Conservation (phyloP, 441 rosid genomes). For the Pelargonium fulgidum region DNA sequence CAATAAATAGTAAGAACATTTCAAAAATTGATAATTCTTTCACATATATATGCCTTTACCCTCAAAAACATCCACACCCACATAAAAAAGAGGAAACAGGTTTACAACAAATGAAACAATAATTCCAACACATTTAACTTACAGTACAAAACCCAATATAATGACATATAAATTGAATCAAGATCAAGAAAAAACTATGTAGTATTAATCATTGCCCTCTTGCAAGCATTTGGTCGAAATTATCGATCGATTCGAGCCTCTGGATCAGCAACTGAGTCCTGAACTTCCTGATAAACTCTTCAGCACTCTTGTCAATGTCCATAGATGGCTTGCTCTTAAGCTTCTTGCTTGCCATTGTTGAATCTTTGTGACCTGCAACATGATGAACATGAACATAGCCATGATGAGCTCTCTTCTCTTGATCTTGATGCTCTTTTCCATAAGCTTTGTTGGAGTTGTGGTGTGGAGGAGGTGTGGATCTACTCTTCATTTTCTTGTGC, state of each 20-base stretch:
- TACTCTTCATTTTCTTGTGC: slow-evolving; percentile 19
- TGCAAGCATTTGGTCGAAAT: slow-evolving; percentile 50
- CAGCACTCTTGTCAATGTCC: slow-evolving; percentile 69
- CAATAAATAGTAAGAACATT: too few relatives aligned
- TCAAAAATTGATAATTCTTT: too few relatives aligned
- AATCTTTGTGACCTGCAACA: background rate
- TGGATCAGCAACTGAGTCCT: slow-evolving; percentile 61
- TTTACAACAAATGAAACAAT: too few relatives aligned
- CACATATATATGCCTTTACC: too few relatives aligned
- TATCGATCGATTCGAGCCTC: slow-evolving; percentile 71
- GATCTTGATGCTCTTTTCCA: background rate
- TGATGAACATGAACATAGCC: too few relatives aligned
- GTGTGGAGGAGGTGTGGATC: slow-evolving; percentile 15
- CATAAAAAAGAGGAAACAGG: too few relatives aligned
- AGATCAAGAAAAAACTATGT: too few relatives aligned
- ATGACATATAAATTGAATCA: too few relatives aligned
- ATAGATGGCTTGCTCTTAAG: slow-evolving; percentile 36
- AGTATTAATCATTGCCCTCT: slow-evolving; percentile 23
- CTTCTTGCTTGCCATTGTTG: slow-evolving; percentile 6
- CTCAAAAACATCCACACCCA: too few relatives aligned
- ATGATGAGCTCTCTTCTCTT: slow-evolving; percentile 1
- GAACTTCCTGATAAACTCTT: slow-evolving; percentile 73
- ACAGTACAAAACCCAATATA: too few relatives aligned
- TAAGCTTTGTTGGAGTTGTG: slow-evolving; percentile 1
- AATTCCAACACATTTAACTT: too few relatives aligned